These are phyloP conservation scores for Leptographium flavum DNA, from an alignment of 2,329 filamentous ascomycete species.

Conservation along the genomic window DNA sequence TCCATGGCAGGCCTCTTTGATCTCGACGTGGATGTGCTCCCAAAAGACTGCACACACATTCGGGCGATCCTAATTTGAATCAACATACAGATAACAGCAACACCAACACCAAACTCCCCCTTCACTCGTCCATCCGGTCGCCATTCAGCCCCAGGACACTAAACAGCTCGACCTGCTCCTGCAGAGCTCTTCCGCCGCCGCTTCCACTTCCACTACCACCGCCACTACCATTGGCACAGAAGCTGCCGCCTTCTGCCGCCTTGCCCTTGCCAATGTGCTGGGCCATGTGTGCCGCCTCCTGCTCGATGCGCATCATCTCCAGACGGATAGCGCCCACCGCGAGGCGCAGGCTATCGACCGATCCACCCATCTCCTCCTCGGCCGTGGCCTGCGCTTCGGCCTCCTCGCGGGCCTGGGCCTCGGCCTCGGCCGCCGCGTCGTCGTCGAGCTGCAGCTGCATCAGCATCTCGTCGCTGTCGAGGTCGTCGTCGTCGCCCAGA, in stretches of 20 bases:
- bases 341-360: conserved; percentile 9
- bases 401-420: conserved; percentile 41
- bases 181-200: conserved; percentile 8
- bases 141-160: conserved; percentile 4
- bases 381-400: conserved; percentile 7
- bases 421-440: conserved; percentile 52
- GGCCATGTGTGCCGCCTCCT: conserved; percentile 10
- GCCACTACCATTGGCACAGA: no score
- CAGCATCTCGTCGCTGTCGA: conserved; percentile 22
- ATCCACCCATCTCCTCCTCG: conserved; percentile 8
- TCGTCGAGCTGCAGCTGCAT: conserved; percentile 29
- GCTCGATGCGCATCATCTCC: conserved; percentile 11
- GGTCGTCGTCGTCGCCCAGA: not conserved
- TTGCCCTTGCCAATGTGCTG: conserved; percentile 7
- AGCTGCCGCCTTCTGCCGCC: no score
- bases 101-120: not conserved
- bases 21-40: no score
- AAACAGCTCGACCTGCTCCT: conserved; percentile 10
- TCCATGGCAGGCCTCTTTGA: no score
- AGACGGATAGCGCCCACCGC: conserved; percentile 9
- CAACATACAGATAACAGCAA: no score
- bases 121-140: not conserved
- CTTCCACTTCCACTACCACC: no score
- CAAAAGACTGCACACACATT: no score
- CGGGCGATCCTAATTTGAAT: no score